Conservation (phyloP, 73 alveolate species). For the Tetrahymena malaccensis region DNA sequence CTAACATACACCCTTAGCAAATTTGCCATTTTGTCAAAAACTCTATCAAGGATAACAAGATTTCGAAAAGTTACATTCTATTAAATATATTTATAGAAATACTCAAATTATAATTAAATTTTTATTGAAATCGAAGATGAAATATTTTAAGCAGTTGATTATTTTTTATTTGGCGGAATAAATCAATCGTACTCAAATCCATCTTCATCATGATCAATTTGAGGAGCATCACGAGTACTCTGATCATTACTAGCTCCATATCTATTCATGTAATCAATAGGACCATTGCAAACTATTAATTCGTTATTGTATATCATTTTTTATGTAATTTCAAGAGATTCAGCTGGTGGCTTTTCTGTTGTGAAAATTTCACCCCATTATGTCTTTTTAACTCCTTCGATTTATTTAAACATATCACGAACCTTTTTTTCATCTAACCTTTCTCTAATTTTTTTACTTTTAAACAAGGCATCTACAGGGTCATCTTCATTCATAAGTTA, state of each 20-base stretch:
- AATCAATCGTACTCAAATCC: conserved; percentile 22
- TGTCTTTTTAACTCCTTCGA: not conserved
- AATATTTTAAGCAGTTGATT: not conserved
- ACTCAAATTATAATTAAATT: no score
- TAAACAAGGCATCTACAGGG: conserved; percentile 12
- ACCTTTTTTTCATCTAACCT: not conserved
- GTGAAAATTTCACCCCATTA: not conserved
- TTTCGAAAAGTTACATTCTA: not conserved
- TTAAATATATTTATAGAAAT: no score
- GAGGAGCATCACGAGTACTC: not conserved
- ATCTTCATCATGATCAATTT: not conserved
- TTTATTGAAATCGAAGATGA: not conserved
- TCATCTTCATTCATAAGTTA: conserved; percentile 16
- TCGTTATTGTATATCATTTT: not conserved
- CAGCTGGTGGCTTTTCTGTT: not conserved
- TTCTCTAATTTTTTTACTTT: conserved; percentile 14
- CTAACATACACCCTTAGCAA: not conserved
- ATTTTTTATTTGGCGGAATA: not conserved
- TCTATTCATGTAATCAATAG: not conserved
- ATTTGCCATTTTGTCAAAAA: no score
- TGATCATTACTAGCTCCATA: not conserved
- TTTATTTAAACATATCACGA: not conserved
- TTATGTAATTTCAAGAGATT: not conserved
- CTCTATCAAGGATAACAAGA: not conserved
- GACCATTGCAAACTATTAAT: not conserved